Evolutionary conservation across 768 basidiomycete genomes (phyloP), one percentile per base, ranked within the genome.

Genomic region (Hydnomerulius pinastri): DNA sequence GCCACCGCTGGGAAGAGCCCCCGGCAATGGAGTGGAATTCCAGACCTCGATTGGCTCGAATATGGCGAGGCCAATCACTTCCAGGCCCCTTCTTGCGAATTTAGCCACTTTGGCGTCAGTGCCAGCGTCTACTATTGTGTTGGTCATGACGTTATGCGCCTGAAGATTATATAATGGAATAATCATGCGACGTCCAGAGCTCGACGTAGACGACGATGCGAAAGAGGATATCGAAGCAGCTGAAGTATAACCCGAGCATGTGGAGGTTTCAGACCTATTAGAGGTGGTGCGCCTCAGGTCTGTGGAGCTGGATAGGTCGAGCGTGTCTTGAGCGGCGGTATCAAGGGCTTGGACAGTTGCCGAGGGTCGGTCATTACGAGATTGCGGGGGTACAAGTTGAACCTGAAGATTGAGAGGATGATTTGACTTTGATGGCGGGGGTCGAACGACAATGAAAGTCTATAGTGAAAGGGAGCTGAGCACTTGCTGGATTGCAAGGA

Each of bases 371-470:
- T 73, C 72, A 54, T 63, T 21, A 67, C 75, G 50, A 73, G 81
- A 46, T 71, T 71, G 56, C 71, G 77, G 35, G 5, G 90, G 90
- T 1, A 96, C 87, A 35, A 97, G 85, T 67, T 97, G 94, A 10
- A 97, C 85, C 60, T 97, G 94, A 1, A 96, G 77, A 65, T 95
- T 94, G 37, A 95, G 75, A 1, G 92, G 88, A 56, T 95, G 91
- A 54, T 88, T 89, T n/a, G 81, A 77, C 59, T 85, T 83, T 6
- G 89, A 82, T 1, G 92, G 91, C 2, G 92, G 92, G 4, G 94
- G 94, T 43, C 90, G 83, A 48, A 96, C 94, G 62, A 96, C 84
- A 50, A 95, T 90, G 72, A 94, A 92, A 0, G 88, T 90, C 92
- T 95, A 64, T 4, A 21, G 42, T 45, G 51, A 46, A 49, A 1